Evolutionary conservation across 1,284 basidiomycete genomes (phyloP).

Genomic region (Hemileia vastatrix): DNA sequence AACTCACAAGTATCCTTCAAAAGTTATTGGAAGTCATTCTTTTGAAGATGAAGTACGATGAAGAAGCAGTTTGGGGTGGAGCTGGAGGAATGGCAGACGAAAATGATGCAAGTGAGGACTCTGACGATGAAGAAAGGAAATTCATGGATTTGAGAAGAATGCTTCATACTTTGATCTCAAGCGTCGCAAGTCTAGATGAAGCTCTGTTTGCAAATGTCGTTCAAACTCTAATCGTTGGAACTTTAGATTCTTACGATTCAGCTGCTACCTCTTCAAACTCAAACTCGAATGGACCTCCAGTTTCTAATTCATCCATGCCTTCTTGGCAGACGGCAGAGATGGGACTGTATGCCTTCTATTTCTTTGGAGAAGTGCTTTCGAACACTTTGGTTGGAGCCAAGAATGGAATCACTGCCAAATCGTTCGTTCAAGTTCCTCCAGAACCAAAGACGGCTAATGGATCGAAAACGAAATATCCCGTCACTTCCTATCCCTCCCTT

Average conservation of each 20-base stretch:
- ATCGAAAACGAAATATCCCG: constrained; percentile 30
- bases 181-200: neutral
- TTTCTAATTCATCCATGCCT: constrained; percentile 10
- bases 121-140: neutral
- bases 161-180: neutral
- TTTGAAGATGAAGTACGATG: constrained; percentile 56
- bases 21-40: constrained; percentile 71
- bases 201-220: constrained; percentile 34
- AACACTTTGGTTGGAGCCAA: constrained; percentile 26
- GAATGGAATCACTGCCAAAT: constrained; percentile 35
- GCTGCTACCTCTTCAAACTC: constrained; percentile 14
- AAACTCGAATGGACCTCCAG: constrained; percentile 19
- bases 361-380: constrained; percentile 34
- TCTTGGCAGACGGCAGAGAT: constrained; percentile 41
- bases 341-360: constrained; percentile 36
- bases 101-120: neutral
- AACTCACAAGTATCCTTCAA: constrained; percentile 54
- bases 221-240: constrained; percentile 34
- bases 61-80: constrained; percentile 78
- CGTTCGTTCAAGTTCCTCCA: constrained; percentile 36
- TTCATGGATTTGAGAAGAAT: neutral
- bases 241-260: constrained; percentile 34
- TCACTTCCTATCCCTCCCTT: no score
- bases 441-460: constrained; percentile 29
- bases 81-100: neutral